Evolutionary conservation across 805 yeast species (phyloP).

Genomic region (Lipomyces anomalus): DNA sequence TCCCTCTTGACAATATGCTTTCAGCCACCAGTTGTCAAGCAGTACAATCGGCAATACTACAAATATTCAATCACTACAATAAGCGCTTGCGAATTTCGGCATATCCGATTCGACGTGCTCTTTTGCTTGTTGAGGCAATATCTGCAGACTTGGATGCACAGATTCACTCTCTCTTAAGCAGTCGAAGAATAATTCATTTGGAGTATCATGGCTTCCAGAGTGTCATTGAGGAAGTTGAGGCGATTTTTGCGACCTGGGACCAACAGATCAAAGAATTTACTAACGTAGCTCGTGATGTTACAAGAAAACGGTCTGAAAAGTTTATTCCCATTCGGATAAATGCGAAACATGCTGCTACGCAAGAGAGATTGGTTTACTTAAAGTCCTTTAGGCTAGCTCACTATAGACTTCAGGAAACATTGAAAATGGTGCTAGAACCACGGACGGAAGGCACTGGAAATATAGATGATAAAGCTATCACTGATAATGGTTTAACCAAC

Average conservation of each 20-base stretch:
- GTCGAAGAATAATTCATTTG: constrained; percentile 42
- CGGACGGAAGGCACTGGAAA: constrained; percentile 2
- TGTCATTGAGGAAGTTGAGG: constrained; percentile 30
- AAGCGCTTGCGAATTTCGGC: constrained; percentile 53
- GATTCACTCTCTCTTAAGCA: constrained; percentile 38
- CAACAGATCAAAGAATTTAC: constrained; percentile 56
- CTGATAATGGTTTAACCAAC: constrained; percentile 16
- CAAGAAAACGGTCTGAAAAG: constrained; percentile 67
- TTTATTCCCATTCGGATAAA: constrained; percentile 58
- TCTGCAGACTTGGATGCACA: constrained; percentile 50
- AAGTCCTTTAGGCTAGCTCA: constrained; percentile 49
- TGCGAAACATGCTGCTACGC: constrained; percentile 39
- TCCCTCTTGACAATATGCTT: constrained; percentile 59
- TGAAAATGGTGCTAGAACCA: constrained; percentile 29
- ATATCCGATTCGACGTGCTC: constrained; percentile 61
- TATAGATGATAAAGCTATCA: constrained; percentile 1
- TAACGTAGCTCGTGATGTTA: constrained; percentile 62
- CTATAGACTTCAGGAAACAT: constrained; percentile 41
- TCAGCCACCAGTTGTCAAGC: constrained; percentile 43
- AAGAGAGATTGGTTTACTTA: constrained; percentile 42
- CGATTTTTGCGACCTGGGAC: constrained; percentile 50
- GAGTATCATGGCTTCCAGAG: constrained; percentile 39
- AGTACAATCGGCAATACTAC: constrained; percentile 42
- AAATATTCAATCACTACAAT: constrained; percentile 52
- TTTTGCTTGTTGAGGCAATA: constrained; percentile 60